These are phyloP conservation scores for Aphanomyces invadans DNA, from an alignment of 352 stramenopile species.

Conservation along the genomic window DNA sequence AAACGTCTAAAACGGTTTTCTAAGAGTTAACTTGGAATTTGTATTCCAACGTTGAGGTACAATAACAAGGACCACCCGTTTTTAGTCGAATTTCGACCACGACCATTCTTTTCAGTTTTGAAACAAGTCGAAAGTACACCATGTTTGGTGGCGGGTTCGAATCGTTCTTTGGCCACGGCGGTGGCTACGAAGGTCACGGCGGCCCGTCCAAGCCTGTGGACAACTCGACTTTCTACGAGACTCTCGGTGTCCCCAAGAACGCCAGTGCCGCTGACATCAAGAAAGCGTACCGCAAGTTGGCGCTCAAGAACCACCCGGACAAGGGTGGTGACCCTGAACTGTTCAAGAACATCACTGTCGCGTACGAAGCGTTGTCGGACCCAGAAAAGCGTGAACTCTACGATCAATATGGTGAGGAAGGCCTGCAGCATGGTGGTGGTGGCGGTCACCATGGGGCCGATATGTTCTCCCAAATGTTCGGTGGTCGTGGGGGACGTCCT, in stretches of 20 bases:
- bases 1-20: constrained; percentile 1
- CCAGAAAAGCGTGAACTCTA: constrained; percentile 84
- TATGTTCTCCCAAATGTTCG: constrained; percentile 98
- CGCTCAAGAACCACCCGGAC: constrained; percentile 95
- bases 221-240: constrained; percentile 86
- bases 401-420: constrained; percentile 96
- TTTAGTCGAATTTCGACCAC: constrained; percentile 15
- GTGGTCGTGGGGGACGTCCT: constrained; percentile 51
- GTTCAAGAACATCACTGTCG: constrained; percentile 92
- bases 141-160: constrained; percentile 84
- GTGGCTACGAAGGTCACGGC: constrained; percentile 31
- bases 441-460: constrained; percentile 67
- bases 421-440: constrained; percentile 87
- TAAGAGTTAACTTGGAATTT: background rate
- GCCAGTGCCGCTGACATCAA: constrained; percentile 81
- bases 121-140: background rate
- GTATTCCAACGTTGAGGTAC: background rate
- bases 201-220: constrained; percentile 55
- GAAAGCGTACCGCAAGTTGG: constrained; percentile 86
- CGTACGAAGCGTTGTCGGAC: constrained; percentile 97
- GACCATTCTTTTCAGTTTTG: constrained; percentile 15
- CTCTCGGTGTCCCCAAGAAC: constrained; percentile 78
- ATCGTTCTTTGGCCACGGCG: constrained; percentile 59
- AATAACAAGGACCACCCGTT: background rate
- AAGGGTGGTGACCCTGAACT: constrained; percentile 97